Conservation (phyloP, 495 filamentous ascomycete species). For the Lepraria neglecta region DNA sequence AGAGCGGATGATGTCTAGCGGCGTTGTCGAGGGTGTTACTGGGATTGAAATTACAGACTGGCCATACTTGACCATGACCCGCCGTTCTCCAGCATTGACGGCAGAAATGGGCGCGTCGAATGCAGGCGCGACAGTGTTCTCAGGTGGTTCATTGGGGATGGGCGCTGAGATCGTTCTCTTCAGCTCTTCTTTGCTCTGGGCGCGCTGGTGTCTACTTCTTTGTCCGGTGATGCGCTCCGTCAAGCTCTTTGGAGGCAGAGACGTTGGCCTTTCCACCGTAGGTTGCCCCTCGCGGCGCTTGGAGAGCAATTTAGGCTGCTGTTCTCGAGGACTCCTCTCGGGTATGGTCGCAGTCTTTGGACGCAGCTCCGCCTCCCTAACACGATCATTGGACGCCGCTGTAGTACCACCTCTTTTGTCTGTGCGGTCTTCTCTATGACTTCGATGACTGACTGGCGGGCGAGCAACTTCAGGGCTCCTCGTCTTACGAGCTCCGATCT, state of each 20-base stretch:
- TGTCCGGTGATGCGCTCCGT: constrained; percentile 18
- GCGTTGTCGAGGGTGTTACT: constrained; percentile 68
- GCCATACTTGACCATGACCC: constrained; percentile 62
- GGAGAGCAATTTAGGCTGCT: background rate
- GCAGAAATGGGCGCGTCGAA: constrained; percentile 79
- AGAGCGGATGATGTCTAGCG: constrained; percentile 59
- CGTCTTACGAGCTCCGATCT: background rate
- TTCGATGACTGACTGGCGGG: background rate
- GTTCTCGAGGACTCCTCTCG: background rate
- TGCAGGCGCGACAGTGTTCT: constrained; percentile 25
- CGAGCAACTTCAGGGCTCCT: background rate
- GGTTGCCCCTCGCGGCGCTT: background rate
- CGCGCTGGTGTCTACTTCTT: constrained; percentile 9
- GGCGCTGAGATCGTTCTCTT: constrained; percentile 24
- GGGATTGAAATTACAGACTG: constrained; percentile 55
- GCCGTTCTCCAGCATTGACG: constrained; percentile 71
- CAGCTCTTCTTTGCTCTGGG: constrained; percentile 20
- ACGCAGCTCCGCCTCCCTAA: background rate
- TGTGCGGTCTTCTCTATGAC: background rate
- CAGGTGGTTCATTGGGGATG: constrained; percentile 38
- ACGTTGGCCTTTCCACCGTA: background rate
- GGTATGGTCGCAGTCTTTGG: background rate
- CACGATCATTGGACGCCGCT: no score
- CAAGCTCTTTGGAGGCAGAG: constrained; percentile 17
- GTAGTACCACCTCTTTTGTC: background rate